Percentiles rank a stretch among this genome's conserved stretches.
Evolutionary conservation across 2,329 filamentous ascomycete species (phyloP).

Genomic region (Hypomyces rosellus): DNA sequence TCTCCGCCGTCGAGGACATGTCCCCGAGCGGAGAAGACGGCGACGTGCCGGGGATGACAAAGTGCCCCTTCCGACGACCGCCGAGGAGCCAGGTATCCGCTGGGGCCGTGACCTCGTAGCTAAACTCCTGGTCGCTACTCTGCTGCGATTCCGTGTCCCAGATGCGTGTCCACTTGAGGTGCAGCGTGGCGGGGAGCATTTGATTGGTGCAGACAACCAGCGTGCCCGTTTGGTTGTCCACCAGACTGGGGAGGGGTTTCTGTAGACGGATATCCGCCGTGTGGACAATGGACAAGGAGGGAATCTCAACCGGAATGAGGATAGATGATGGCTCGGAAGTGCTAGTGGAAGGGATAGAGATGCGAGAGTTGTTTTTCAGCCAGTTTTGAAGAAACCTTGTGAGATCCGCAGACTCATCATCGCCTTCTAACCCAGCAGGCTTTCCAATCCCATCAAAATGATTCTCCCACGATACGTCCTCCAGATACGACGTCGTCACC

Average conservation of each 20-base stretch:
- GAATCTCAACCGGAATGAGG: constrained; percentile 83
- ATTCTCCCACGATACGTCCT: constrained; percentile 40
- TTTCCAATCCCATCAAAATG: constrained; percentile 45
- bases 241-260: constrained; percentile 25
- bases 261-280: constrained; percentile 62
- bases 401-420: constrained; percentile 23
- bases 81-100: constrained; percentile 79
- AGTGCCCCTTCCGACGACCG: constrained; percentile 72
- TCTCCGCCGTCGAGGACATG: constrained; percentile 40
- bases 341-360: constrained; percentile 21
- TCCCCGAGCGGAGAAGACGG: constrained; percentile 32
- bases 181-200: constrained; percentile 56
- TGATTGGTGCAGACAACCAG: constrained; percentile 55
- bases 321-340: constrained; percentile 53
- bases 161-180: constrained; percentile 54
- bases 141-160: constrained; percentile 48
- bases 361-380: constrained; percentile 23
- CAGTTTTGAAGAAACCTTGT: constrained; percentile 26
- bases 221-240: constrained; percentile 27
- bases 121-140: constrained; percentile 60
- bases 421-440: constrained; percentile 25
- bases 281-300: constrained; percentile 74
- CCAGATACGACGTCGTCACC: constrained; percentile 43
- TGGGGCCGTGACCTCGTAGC: constrained; percentile 72
- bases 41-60: constrained; percentile 47